Percentiles rank a stretch among this genome's conserved stretches.
Evolutionary conservation across 176 grass and related monocot genomes (phyloP).

Genomic region (bread wheat (Triticum aestivum)): IWGSC_CS_RefSeq_v2.1 NC_057806.1:428421493-428421992

Average conservation of each 20-base stretch:
- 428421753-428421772: conserved; percentile 46
- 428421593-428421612: no score
- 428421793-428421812: background rate
- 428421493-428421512: no score
- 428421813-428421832: background rate
- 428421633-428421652: no score
- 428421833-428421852: background rate
- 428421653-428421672: no score
- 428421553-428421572: no score
- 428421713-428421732: conserved; percentile 85
- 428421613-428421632: no score
- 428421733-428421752: conserved; percentile 85
- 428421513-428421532: no score
- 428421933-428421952: background rate
- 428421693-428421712: conserved; percentile 68
- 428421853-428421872: conserved; percentile 32
- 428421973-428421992: background rate
- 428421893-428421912: conserved; percentile 51
- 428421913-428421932: conserved; percentile 38
- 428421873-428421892: conserved; percentile 24
- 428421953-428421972: background rate
- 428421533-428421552: no score
- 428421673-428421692: background rate
- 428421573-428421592: no score
- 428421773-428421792: background rate